Conservation (phyloP, 1,139 yeast species). For the Dujonia santamariae region DNA sequence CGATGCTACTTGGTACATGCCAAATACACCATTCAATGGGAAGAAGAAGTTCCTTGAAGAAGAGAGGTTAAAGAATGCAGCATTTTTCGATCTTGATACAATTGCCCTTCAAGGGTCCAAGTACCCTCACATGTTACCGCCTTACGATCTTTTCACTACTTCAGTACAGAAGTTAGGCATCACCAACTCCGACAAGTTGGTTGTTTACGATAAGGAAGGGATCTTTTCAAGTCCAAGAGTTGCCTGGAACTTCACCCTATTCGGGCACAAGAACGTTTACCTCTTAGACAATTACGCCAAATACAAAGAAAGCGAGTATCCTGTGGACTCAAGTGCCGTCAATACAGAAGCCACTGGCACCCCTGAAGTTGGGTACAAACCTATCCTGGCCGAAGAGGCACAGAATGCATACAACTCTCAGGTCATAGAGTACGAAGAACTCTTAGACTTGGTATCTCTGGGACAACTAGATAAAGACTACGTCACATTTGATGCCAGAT, state of each 20-base stretch:
- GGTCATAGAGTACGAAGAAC: conserved; percentile 64
- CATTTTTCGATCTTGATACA: conserved; percentile 77
- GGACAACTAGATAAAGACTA: conserved; percentile 48
- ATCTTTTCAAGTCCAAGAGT: conserved; percentile 87
- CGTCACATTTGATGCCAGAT: conserved; percentile 76
- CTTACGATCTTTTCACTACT: conserved; percentile 47
- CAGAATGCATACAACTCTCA: conserved; percentile 35
- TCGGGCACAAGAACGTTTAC: conserved; percentile 68
- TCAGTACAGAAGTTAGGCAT: conserved; percentile 51
- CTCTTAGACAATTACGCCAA: conserved; percentile 66
- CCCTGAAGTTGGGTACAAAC: conserved; percentile 16
- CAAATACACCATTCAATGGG: conserved; percentile 63
- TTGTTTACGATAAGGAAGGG: conserved; percentile 85
- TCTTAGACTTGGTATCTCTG: conserved; percentile 50
- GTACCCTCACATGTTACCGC: conserved; percentile 91
- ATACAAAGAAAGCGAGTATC: conserved; percentile 34
- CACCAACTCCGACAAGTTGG: conserved; percentile 51
- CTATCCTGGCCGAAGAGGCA: conserved; percentile 22
- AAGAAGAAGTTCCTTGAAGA: conserved; percentile 49
- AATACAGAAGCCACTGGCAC: conserved; percentile 11
- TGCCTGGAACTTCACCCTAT: conserved; percentile 81
- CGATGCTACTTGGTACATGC: conserved; percentile 93
- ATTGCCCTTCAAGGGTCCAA: conserved; percentile 54
- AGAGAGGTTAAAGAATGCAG: conserved; percentile 63
- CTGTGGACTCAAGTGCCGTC: conserved; percentile 23